Evolutionary conservation across 345 rosid species (phyloP).

Genomic region (Raphanus sativus): DNA sequence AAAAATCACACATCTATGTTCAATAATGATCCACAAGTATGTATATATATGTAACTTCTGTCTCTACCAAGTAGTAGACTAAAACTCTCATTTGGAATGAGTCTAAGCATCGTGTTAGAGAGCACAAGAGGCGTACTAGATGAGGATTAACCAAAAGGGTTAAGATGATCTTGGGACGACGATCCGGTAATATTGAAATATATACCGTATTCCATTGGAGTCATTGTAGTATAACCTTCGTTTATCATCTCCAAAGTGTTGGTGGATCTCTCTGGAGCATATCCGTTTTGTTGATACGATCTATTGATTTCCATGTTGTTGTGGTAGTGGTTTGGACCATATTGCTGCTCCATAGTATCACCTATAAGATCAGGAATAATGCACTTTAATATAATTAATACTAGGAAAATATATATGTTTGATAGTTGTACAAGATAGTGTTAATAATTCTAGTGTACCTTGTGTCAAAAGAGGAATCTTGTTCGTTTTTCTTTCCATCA

Average conservation of each 20-base stretch:
- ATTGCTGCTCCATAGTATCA: slow-evolving; percentile 45
- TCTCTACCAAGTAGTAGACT: neutral
- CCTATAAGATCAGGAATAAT: slow-evolving; percentile 15
- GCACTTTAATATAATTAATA: too few species aligned
- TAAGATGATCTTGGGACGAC: slow-evolving; percentile 45
- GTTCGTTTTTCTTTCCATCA: slow-evolving; percentile 42
- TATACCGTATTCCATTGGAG: slow-evolving; percentile 23
- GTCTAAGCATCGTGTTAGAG: neutral
- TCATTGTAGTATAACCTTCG: slow-evolving; percentile 3
- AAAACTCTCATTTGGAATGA: neutral
- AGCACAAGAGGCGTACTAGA: neutral
- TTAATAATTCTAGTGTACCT: slow-evolving; percentile 40
- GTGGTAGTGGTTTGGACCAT: slow-evolving; percentile 37
- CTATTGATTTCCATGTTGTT: slow-evolving; percentile 29
- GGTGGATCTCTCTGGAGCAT: neutral
- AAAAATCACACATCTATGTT: slow-evolving; percentile 21
- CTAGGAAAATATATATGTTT: too few species aligned
- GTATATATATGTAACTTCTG: neutral
- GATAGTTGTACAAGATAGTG: neutral
- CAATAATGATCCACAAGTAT: neutral
- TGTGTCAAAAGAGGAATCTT: slow-evolving; percentile 55
- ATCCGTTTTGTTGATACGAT: slow-evolving; percentile 39
- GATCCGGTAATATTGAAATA: slow-evolving; percentile 43
- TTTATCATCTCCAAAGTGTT: slow-evolving; percentile 34
- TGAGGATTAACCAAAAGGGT: slow-evolving; percentile 19